A percentile compares a stretch with the other conserved stretches of the same genome.
Conservation (phyloP, 768 basidiomycete genomes). For the Leucogyrophana mollusca region DNA sequence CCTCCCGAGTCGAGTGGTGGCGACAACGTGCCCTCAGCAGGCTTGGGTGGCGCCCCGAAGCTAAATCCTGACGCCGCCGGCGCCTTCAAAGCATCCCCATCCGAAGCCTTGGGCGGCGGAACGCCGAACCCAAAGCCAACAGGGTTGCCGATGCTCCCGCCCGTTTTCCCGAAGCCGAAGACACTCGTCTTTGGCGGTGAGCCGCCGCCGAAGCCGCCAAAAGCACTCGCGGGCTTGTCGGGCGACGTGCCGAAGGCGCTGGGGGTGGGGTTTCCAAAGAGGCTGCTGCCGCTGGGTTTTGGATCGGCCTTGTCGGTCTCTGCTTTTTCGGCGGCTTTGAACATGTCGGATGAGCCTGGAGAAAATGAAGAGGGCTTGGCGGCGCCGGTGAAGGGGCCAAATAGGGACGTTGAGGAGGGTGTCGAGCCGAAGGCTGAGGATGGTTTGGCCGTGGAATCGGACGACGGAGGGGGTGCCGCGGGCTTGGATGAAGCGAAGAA, state of each 20-base stretch:
- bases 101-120: constrained; percentile 17
- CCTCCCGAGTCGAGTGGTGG: constrained; percentile 24
- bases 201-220: constrained; percentile 21
- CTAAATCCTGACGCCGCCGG: constrained; percentile 21
- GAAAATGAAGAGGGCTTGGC: constrained; percentile 12
- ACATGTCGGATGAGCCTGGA: constrained; percentile 4
- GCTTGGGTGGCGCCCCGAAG: constrained; percentile 22
- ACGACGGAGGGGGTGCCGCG: constrained; percentile 11
- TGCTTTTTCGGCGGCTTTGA: constrained; percentile 6
- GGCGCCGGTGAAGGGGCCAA: constrained; percentile 14
- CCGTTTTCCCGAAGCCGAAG: constrained; percentile 30
- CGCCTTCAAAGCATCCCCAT: constrained; percentile 14
- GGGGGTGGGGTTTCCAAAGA: constrained; percentile 17
- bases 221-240: constrained; percentile 25
- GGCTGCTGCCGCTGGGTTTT: neutral
- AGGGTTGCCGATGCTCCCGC: constrained; percentile 59
- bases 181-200: constrained; percentile 21
- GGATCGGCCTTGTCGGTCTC: constrained; percentile 12
- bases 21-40: constrained; percentile 22
- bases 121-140: constrained; percentile 55
- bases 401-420: constrained; percentile 14
- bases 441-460: constrained; percentile 21
- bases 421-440: constrained; percentile 19
- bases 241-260: constrained; percentile 18
- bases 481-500: constrained; percentile 20